A percentile compares a stretch with the other conserved stretches of the same genome.
Conservation (phyloP, 371 early-diverging fungal genomes). For the Circinella umbellata region DNA sequence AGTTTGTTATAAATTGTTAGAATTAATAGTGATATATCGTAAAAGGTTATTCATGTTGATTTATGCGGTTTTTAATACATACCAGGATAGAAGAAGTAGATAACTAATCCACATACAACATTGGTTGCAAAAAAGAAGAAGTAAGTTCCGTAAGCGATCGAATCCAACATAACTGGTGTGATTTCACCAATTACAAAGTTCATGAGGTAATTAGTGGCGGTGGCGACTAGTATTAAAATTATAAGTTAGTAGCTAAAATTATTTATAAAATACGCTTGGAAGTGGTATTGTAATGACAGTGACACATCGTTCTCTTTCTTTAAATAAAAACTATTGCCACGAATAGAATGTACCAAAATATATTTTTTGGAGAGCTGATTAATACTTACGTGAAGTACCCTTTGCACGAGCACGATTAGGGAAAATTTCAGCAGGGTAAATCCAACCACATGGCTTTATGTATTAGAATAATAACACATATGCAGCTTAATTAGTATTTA, state of each 20-base stretch:
- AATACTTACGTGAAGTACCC: constrained; percentile 18
- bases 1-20: not conserved
- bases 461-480: no score
- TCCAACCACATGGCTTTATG: constrained; percentile 77
- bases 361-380: no score
- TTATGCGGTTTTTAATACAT: not conserved
- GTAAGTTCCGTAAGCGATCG: constrained; percentile 41
- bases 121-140: constrained; percentile 45
- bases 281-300: no score
- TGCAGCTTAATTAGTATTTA: no score
- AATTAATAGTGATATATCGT: no score
- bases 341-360: no score
- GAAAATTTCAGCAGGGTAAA: constrained; percentile 87
- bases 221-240: constrained; percentile 24
- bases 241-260: no score
- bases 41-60: no score
- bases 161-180: constrained; percentile 28
- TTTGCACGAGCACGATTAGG: constrained; percentile 38
- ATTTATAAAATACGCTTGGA: no score
- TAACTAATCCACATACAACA: constrained; percentile 32
- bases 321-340: no score
- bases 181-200: constrained; percentile 43
- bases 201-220: constrained; percentile 58
- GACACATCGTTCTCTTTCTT: no score
- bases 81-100: constrained; percentile 35